Evolutionary conservation across 1,284 basidiomycete species (phyloP), one percentile per base, ranked within the genome.

Genomic region (Boletellus dicymbophilus): DNA sequence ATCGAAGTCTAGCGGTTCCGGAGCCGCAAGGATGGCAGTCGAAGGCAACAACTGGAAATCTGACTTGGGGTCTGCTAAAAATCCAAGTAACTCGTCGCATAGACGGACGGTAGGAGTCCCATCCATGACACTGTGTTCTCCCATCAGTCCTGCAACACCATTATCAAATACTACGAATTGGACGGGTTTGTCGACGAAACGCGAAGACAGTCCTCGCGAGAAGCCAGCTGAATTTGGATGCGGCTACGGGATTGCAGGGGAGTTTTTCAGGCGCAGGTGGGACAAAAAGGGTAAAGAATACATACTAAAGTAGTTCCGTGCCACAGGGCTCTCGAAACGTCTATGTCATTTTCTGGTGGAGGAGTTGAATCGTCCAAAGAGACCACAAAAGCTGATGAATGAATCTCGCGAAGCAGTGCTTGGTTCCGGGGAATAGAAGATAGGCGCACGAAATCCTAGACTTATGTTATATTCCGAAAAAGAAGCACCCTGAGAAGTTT

Each of bases 81-180:
- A 79, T 54, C 79, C 78, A 45, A 93, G 74, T 25, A 93, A 74
- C 40, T 85, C 83, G 64, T 94, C 78, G 61, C 80, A 80, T 51
- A 81, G 48, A 26, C 81, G 73, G 11, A 80, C 74, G 10, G 81
- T 85, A 6, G 85, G 82, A 31, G 82, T 84, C 38, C 93, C 93
- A 62, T 95, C 93, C 91, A 95, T 95, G 58, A 91, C 80, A 16
- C 90, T 92, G 70, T 96, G 93, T 70, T 96, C 94, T 47, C 94
- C 94, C 81, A 95, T 87, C 59, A 93, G 73, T 6, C 93, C 94
- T 2, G 90, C 85, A 52, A 81, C 75, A 21, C 78, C 82, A 60
- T 94, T 92, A 64, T 92, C 87, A 58, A 81, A 90, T 9, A 93
- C 79, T 52, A 93, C 76, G 67, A 93, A 87, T 67, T 95, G 86